Conservation (phyloP, 768 basidiomycete genomes). For the Lentinula detonsa region DNA sequence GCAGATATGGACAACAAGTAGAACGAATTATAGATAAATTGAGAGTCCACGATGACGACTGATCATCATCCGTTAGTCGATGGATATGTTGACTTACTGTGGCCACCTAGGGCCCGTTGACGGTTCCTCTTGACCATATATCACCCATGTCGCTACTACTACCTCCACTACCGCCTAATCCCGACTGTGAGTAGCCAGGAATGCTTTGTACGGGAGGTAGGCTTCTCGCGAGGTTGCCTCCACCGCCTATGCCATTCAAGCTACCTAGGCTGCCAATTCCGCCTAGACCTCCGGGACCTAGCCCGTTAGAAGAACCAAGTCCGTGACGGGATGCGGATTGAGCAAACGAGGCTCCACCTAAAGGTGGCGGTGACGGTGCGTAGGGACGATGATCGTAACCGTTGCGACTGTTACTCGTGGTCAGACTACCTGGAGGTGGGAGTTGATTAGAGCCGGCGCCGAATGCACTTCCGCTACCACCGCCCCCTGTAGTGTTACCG, state of each 20-base stretch:
- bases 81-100: background rate
- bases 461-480: background rate
- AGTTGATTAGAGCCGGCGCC: background rate
- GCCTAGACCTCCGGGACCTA: background rate
- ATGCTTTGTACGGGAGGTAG: constrained; percentile 1
- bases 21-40: background rate
- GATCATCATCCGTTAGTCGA: background rate
- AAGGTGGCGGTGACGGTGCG: background rate
- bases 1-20: background rate
- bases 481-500: background rate
- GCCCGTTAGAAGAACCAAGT: background rate
- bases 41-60: background rate
- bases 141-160: background rate
- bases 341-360: constrained; percentile 1
- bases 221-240: background rate
- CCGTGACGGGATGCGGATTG: constrained; percentile 2
- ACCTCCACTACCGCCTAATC: background rate
- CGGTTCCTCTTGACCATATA: background rate
- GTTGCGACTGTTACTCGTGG: background rate
- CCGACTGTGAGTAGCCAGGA: background rate
- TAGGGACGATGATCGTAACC: constrained; percentile 2
- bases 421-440: background rate
- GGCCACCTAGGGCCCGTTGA: background rate
- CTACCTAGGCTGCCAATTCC: background rate
- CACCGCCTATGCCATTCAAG: background rate